Evolutionary conservation across 495 filamentous ascomycete genomes (phyloP), one percentile per base, ranked within the genome.

Genomic region (Aspergillus bridgeri): DNA sequence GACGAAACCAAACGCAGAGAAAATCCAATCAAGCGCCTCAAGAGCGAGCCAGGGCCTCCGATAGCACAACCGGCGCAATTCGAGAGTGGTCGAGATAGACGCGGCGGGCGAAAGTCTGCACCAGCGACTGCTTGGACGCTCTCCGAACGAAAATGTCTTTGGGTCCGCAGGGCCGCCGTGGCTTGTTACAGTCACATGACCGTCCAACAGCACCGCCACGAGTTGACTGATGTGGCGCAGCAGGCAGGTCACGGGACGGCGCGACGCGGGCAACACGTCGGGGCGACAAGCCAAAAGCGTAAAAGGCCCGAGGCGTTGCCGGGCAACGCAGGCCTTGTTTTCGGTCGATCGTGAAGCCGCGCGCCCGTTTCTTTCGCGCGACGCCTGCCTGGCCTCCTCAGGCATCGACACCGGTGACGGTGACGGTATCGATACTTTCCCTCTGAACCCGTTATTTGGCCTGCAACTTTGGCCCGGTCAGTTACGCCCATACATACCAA

Each of bases 381-480:
- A 70, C 61, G 63, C 46, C 56, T 57, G 57, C 52, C 52, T 48
- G 59, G 46, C 54, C 46, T 60, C 24, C 53, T 62, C 63, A 61
- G 57, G 60, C 60, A 52, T 54, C 56, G n/a, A n/a, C 22, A 56
- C 44, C 47, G 51, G 4, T 29, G 42, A 49, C 57, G 50, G 43
- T 64, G 57, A 69, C 67, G 24, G 67, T 69, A 66, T 44, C 33
- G 25, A 48, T 69, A 69, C 66, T 33, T 48, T 23, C 45, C 56
- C 38, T 29, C 33, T 57, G n/a, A n/a, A n/a, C 46, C 18, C 9
- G 19, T 9, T 17, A n/a, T 13, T 22, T 15, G 1, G 20, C n/a
- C 24, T 20, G 48, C n/a, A n/a, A 22, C 21, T 13, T 22, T 15
- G 1, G 20, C n/a, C 24, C 20, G 48, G 6, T n/a, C n/a, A 43